Conservation (phyloP, 257 asterid species). For the Gentiana macrophylla region DNA sequence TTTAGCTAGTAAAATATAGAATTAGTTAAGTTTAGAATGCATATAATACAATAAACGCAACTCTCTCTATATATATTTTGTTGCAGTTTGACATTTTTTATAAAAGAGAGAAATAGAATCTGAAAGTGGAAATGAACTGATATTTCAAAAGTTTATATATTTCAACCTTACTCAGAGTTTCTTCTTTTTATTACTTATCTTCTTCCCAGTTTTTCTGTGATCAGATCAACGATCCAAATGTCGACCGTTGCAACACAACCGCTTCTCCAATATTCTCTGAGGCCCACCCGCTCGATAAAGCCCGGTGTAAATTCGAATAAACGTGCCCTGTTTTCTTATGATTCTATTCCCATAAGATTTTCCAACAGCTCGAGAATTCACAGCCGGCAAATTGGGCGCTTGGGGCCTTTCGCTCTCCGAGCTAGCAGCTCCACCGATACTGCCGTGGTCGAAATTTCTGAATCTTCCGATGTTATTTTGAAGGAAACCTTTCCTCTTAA, state of each 20-base stretch:
- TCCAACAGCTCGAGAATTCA: slow-evolving; percentile 14
- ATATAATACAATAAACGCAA: no score
- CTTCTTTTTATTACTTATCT: background rate
- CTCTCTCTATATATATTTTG: no score
- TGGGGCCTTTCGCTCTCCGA: slow-evolving; percentile 11
- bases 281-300: slow-evolving; percentile 19
- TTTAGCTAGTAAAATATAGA: no score
- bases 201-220: slow-evolving; percentile 3
- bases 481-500: slow-evolving; percentile 33
- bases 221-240: slow-evolving; percentile 21
- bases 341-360: slow-evolving; percentile 25
- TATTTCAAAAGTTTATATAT: no score
- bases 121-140: no score
- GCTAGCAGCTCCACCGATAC: slow-evolving; percentile 39
- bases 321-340: slow-evolving; percentile 16
- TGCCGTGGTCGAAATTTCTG: slow-evolving; percentile 34
- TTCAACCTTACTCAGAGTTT: no score
- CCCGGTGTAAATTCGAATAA: slow-evolving; percentile 14
- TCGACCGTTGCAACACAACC: slow-evolving; percentile 37
- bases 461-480: slow-evolving; percentile 30
- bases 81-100: no score
- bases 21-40: no score
- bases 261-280: slow-evolving; percentile 19
- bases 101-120: no score
- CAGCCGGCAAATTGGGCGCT: slow-evolving; percentile 20